Conservation (phyloP, 495 filamentous ascomycete species). For the Aspergillus indologenus region DNA sequence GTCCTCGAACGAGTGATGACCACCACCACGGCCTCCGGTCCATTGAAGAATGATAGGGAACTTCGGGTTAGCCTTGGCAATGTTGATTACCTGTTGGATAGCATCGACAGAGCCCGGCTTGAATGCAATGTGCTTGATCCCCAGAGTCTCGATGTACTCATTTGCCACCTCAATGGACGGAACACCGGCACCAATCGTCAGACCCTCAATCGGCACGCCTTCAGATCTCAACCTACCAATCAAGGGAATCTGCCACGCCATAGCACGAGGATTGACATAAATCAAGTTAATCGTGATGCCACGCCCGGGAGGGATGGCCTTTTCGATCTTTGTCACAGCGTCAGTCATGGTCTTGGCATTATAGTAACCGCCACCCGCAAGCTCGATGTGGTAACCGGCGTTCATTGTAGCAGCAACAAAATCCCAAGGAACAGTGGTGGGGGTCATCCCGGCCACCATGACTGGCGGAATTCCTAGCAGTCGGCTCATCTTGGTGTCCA, state of each 20-base stretch:
- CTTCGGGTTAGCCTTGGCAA: constrained; percentile 83
- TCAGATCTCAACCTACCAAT: constrained; percentile 79
- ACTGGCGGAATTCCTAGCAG: constrained; percentile 84
- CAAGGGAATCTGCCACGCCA: constrained; percentile 96
- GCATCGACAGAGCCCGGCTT: constrained; percentile 89
- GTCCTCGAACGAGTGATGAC: constrained; percentile 93
- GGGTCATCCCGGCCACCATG: constrained; percentile 96
- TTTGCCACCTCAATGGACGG: constrained; percentile 91
- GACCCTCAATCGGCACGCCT: constrained; percentile 88
- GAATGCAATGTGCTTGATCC: constrained; percentile 91
- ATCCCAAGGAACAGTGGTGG: constrained; percentile 89
- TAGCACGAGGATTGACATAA: constrained; percentile 92
- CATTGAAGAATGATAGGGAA: constrained; percentile 92
- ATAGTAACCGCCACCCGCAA: constrained; percentile 91
- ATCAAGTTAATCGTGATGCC: constrained; percentile 94
- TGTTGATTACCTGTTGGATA: constrained; percentile 87
- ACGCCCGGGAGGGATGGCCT: constrained; percentile 80
- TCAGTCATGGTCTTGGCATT: constrained; percentile 85
- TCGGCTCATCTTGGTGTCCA: constrained; percentile 97
- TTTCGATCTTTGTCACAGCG: constrained; percentile 86
- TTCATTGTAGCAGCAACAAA: constrained; percentile 96
- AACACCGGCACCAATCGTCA: constrained; percentile 92
- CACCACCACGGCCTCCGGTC: constrained; percentile 92
- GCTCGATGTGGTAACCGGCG: constrained; percentile 89
- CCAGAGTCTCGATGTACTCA: constrained; percentile 91